These are phyloP conservation scores for Allomyces macrogynus DNA, from an alignment of 192 early-diverging fungal species.

Conservation along the genomic window DNA sequence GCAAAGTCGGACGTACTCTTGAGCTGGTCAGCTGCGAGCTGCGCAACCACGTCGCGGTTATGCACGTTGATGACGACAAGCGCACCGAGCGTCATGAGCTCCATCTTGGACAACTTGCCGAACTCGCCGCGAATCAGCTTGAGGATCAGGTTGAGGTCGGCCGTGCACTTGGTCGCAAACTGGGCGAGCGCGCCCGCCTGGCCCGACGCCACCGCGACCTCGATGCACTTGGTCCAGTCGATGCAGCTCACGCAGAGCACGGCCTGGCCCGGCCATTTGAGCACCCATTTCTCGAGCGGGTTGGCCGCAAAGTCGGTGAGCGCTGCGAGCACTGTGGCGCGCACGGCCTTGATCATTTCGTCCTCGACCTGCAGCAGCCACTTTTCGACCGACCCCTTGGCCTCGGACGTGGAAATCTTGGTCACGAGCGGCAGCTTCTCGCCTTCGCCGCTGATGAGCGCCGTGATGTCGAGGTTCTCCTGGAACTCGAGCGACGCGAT, in stretches of 20 bases:
- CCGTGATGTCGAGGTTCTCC: slow-evolving; percentile 47
- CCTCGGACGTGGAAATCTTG: slow-evolving; percentile 54
- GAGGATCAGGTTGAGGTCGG: slow-evolving; percentile 48
- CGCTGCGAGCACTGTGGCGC: slow-evolving; percentile 47
- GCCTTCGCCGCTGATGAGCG: slow-evolving; percentile 81
- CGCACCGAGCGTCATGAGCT: slow-evolving; percentile 87
- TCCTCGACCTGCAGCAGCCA: slow-evolving; percentile 87
- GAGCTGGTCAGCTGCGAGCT: slow-evolving; percentile 26
- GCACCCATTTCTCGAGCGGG: slow-evolving; percentile 61
- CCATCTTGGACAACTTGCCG: slow-evolving; percentile 53
- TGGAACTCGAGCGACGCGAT: slow-evolving; percentile 60
- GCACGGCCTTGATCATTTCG: slow-evolving; percentile 76
- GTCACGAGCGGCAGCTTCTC: slow-evolving; percentile 65
- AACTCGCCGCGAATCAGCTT: slow-evolving; percentile 84
- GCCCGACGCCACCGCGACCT: slow-evolving; percentile 24
- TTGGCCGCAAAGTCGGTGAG: slow-evolving; percentile 29
- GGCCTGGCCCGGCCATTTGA: slow-evolving; percentile 76
- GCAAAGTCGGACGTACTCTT: slow-evolving; percentile 57
- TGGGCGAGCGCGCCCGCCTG: slow-evolving; percentile 1
- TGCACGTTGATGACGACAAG: slow-evolving; percentile 97
- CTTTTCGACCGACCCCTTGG: slow-evolving; percentile 66
- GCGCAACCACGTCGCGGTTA: slow-evolving; percentile 77
- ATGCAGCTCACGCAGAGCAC: slow-evolving; percentile 75
- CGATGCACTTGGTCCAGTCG: slow-evolving; percentile 74
- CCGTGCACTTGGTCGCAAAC: slow-evolving; percentile 33